Percentiles rank a stretch among this genome's conserved stretches.
Conservation (phyloP, 2,329 filamentous ascomycete genomes). For the Pyrenochaeta sp. region DNA sequence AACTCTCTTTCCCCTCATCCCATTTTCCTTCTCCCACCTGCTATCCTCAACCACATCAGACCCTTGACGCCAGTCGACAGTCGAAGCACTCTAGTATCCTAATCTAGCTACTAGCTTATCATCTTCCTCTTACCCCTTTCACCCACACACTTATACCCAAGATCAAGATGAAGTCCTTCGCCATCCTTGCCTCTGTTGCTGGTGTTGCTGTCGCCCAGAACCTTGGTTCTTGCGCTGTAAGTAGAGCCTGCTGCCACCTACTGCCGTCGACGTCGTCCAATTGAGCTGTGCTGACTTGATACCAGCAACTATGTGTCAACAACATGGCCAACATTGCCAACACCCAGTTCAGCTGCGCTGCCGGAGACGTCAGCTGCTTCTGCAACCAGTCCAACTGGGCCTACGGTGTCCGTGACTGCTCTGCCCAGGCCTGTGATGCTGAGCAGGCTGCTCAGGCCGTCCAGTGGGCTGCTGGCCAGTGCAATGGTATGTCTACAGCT, state of each 20-base stretch:
- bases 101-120: conserved; percentile 26
- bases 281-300: not conserved
- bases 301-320: conserved; percentile 53
- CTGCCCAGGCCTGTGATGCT: conserved; percentile 50
- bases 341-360: conserved; percentile 50
- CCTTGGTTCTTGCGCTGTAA: conserved; percentile 47
- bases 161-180: conserved; percentile 51
- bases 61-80: conserved; percentile 16
- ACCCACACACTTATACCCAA: conserved; percentile 9
- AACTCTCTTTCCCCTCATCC: conserved; percentile 10
- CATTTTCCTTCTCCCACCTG: conserved; percentile 10
- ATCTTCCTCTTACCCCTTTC: conserved; percentile 20
- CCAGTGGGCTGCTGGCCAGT: conserved; percentile 44
- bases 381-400: conserved; percentile 56
- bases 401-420: conserved; percentile 60
- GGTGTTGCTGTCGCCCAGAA: conserved; percentile 47
- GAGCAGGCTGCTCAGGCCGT: conserved; percentile 40
- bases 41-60: conserved; percentile 22
- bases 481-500: conserved; percentile 34
- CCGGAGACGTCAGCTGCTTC: conserved; percentile 52
- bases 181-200: conserved; percentile 46
- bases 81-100: conserved; percentile 15
- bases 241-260: conserved; percentile 17
- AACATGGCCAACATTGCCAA: conserved; percentile 57
- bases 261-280: not conserved